A percentile compares a stretch with the other conserved stretches of the same genome.
These are phyloP conservation scores for Heterobasidion occidentale DNA, from an alignment of 1,284 basidiomycete genomes.

Conservation along the genomic window DNA sequence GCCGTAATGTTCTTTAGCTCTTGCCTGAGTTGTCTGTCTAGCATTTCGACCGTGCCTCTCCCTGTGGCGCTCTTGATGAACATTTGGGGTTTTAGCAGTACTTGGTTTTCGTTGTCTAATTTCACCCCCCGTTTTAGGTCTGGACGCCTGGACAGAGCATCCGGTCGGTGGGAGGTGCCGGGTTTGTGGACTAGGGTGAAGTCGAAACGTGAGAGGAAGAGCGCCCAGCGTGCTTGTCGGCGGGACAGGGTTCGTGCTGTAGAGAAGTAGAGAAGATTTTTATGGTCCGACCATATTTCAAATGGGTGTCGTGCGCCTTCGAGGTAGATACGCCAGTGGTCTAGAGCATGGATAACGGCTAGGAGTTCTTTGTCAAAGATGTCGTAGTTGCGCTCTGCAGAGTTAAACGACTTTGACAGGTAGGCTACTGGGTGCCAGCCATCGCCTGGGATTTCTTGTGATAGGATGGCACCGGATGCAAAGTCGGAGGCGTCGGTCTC, in stretches of 20 bases:
- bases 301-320: constrained; percentile 14
- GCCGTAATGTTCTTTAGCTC: background rate
- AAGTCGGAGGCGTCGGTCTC: constrained; percentile 1
- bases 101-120: constrained; percentile 5
- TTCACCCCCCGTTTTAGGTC: constrained; percentile 8
- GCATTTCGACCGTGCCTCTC: background rate
- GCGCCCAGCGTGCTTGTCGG: constrained; percentile 27
- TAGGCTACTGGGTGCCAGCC: constrained; percentile 7
- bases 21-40: background rate
- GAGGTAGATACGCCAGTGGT: constrained; percentile 16
- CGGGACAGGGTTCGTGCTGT: constrained; percentile 21
- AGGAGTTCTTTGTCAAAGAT: constrained; percentile 12
- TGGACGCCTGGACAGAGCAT: constrained; percentile 3
- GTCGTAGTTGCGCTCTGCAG: constrained; percentile 13
- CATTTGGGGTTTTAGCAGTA: constrained; percentile 8
- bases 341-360: constrained; percentile 4
- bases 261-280: constrained; percentile 22
- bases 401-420: constrained; percentile 1
- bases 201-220: constrained; percentile 12
- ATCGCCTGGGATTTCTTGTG: background rate
- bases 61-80: background rate
- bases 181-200: constrained; percentile 4
- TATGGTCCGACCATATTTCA: constrained; percentile 22
- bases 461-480: constrained; percentile 1
- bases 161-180: constrained; percentile 2